These are phyloP conservation scores for Selaginella tamariscina DNA, from an alignment of 75 land plant genomes.

Conservation along the genomic window DNA sequence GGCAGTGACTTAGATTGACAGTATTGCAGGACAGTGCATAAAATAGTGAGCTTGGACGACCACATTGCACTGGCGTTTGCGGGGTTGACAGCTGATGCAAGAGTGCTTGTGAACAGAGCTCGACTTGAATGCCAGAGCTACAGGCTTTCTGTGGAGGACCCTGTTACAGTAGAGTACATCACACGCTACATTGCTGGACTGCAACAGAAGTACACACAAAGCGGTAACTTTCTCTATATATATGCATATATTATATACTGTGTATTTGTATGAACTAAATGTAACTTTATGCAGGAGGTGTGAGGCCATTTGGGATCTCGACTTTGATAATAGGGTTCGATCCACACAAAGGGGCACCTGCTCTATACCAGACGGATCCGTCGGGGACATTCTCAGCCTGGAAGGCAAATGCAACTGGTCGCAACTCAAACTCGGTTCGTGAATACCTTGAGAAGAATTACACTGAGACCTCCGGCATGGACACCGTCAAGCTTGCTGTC, in stretches of 20 bases:
- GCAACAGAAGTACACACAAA: constrained; percentile 3
- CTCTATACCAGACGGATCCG: constrained; percentile 2
- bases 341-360: constrained; percentile 2
- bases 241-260: too few relatives aligned
- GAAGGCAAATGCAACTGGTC: constrained; percentile 11
- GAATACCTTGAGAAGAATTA: constrained; percentile 4
- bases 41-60: constrained; percentile 3
- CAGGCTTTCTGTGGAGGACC: constrained; percentile 4
- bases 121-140: constrained; percentile 4
- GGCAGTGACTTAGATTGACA: too few relatives aligned
- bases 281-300: too few relatives aligned
- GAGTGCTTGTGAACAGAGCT: constrained; percentile 1
- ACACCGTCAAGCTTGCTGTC: constrained; percentile 6
- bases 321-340: constrained; percentile 6
- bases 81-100: constrained; percentile 6
- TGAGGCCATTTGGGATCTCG: constrained; percentile 11
- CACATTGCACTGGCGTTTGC: constrained; percentile 11
- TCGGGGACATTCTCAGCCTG: constrained; percentile 10
- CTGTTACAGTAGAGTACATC: background rate
- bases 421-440: background rate
- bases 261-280: too few relatives aligned
- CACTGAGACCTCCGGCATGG: constrained; percentile 5
- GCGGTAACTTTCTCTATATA: too few relatives aligned
- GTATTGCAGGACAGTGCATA: constrained; percentile 12
- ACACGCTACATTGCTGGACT: constrained; percentile 7